Evolutionary conservation across 208 protist genomes (phyloP).

Genomic region (Crithidia expoeki): DNA sequence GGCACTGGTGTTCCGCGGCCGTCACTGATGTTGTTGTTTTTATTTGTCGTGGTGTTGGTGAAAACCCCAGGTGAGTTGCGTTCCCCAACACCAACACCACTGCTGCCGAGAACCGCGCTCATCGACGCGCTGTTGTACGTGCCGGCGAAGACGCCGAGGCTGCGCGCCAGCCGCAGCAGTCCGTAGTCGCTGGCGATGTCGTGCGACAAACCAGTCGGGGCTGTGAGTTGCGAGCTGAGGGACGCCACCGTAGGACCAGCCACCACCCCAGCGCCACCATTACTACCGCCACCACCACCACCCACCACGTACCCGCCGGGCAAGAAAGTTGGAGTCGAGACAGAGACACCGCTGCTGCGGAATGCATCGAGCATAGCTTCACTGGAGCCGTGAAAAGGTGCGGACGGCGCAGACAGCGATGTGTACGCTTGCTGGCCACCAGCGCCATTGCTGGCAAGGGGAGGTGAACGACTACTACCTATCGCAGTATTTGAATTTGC

Average conservation of each 20-base stretch:
- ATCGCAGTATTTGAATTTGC: not conserved
- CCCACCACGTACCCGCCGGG: constrained; percentile 3
- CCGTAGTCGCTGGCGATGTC: constrained; percentile 29
- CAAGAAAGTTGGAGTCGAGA: constrained; percentile 1
- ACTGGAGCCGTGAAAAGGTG: not conserved
- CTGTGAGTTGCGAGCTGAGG: not conserved
- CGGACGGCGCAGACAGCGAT: not conserved
- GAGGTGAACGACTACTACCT: not conserved
- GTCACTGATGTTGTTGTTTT: constrained; percentile 2
- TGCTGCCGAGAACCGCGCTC: not conserved
- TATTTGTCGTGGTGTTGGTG: not conserved
- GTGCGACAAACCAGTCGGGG: constrained; percentile 10
- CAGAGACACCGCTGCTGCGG: constrained; percentile 17
- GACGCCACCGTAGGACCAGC: not conserved
- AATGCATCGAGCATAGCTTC: constrained; percentile 14
- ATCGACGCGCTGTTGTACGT: constrained; percentile 3
- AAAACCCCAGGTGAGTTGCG: not conserved
- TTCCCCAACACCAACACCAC: not conserved
- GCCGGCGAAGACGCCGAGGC: constrained; percentile 25
- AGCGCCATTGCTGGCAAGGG: not conserved
- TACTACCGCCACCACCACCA: not conserved
- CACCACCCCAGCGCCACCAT: not conserved
- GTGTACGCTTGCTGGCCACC: not conserved
- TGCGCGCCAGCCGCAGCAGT: constrained; percentile 25
- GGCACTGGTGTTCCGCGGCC: not conserved